These are phyloP conservation scores for Trypanosoma avium DNA, from an alignment of 208 protist species.

Conservation along the genomic window DNA sequence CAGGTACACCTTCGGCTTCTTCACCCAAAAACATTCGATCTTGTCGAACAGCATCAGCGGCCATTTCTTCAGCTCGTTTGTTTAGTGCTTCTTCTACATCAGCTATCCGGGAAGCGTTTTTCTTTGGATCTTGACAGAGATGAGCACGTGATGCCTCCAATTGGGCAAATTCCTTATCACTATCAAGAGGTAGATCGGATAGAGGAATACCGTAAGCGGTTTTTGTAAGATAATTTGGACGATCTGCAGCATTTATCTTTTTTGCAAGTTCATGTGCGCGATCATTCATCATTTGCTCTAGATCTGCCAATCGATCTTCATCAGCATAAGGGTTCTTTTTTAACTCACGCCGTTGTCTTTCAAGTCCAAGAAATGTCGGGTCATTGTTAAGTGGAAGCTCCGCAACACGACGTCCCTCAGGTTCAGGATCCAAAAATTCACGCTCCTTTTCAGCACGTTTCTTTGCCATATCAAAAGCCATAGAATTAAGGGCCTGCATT, in stretches of 20 bases:
- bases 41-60: constrained; percentile 61
- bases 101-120: constrained; percentile 54
- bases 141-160: constrained; percentile 55
- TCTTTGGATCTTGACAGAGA: constrained; percentile 54
- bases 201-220: constrained; percentile 59
- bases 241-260: constrained; percentile 63
- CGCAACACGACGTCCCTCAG: constrained; percentile 48
- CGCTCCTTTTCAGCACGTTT: constrained; percentile 53
- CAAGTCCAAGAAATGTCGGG: constrained; percentile 56
- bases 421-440: constrained; percentile 68
- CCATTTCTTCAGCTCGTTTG: constrained; percentile 58
- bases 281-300: constrained; percentile 80
- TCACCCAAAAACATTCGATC: constrained; percentile 81
- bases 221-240: constrained; percentile 49
- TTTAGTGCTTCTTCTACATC: constrained; percentile 57
- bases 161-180: constrained; percentile 46
- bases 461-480: constrained; percentile 59
- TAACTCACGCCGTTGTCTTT: constrained; percentile 61
- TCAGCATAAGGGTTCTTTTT: constrained; percentile 64
- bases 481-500: constrained; percentile 45
- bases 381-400: constrained; percentile 64
- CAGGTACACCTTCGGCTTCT: constrained; percentile 56
- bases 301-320: constrained; percentile 45
- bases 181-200: constrained; percentile 62
- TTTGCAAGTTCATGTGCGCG: constrained; percentile 69